These are phyloP conservation scores for Pythium sukuiense DNA, from an alignment of 352 stramenopile species.

Conservation along the genomic window DNA sequence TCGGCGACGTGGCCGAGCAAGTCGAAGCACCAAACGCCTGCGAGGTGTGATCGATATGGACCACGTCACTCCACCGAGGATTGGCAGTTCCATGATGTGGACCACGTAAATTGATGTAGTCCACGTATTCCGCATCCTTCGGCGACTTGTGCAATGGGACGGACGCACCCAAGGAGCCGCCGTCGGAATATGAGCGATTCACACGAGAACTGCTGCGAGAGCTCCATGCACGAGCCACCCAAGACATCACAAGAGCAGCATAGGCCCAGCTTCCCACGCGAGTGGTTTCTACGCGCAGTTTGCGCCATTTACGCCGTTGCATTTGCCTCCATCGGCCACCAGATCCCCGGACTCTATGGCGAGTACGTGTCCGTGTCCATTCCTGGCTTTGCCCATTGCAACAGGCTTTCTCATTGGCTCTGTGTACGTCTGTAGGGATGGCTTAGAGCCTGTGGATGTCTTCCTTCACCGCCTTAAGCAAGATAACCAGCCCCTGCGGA, in stretches of 20 bases:
- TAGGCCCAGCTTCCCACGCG: constrained; percentile 37
- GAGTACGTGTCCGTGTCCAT: constrained; percentile 44
- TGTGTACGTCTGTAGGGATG: constrained; percentile 33
- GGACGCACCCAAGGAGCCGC: not conserved
- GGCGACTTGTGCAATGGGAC: not conserved
- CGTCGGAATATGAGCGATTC: constrained; percentile 9
- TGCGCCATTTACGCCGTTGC: constrained; percentile 53
- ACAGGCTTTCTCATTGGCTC: not conserved
- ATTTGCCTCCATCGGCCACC: constrained; percentile 79
- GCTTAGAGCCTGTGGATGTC: constrained; percentile 54
- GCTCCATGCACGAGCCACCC: not conserved
- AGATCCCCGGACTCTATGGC: constrained; percentile 83
- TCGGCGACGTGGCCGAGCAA: not conserved
- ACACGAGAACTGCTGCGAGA: not conserved
- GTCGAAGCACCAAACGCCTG: not conserved
- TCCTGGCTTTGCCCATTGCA: constrained; percentile 19
- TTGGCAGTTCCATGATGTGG: not conserved
- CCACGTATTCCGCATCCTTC: not conserved
- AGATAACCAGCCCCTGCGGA: constrained; percentile 11
- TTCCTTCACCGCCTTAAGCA: constrained; percentile 44
- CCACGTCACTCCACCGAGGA: not conserved
- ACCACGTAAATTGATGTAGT: not conserved
- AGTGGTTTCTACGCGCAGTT: constrained; percentile 43
- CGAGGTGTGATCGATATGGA: not conserved
- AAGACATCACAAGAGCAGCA: not conserved